Percentiles rank a stretch among this genome's conserved stretches.
Conservation (phyloP, 352 stramenopile species). For the Phytophthora citricola region DNA sequence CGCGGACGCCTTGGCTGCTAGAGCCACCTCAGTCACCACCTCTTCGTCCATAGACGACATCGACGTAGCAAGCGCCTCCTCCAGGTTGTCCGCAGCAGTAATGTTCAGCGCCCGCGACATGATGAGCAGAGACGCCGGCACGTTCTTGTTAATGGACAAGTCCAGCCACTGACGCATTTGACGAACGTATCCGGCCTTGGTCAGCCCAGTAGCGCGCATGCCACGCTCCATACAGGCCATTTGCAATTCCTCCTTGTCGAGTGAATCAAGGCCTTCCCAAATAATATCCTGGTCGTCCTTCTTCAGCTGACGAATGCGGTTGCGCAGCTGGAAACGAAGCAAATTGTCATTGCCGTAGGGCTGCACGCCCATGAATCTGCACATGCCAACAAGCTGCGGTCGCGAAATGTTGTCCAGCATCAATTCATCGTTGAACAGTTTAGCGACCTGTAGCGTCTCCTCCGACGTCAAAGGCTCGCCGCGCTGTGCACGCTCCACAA, state of each 20-base stretch:
- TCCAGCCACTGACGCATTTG: slow-evolving; percentile 98
- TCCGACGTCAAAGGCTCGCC: slow-evolving; percentile 79
- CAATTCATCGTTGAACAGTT: slow-evolving; percentile 97
- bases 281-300: slow-evolving; percentile 99
- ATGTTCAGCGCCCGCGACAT: slow-evolving; percentile 98
- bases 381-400: slow-evolving; percentile 97
- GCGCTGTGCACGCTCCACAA: slow-evolving; percentile 81
- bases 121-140: slow-evolving; percentile 98
- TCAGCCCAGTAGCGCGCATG: slow-evolving; percentile 97
- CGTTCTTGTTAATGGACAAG: slow-evolving; percentile 98
- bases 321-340: slow-evolving; percentile 95
- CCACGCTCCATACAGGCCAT: slow-evolving; percentile 97
- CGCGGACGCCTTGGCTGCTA: slow-evolving; percentile 73
- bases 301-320: slow-evolving; percentile 93
- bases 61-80: slow-evolving; percentile 86
- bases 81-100: slow-evolving; percentile 81
- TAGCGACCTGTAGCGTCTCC: slow-evolving; percentile 91
- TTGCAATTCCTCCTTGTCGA: slow-evolving; percentile 98
- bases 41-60: slow-evolving; percentile 91
- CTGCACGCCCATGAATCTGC: slow-evolving; percentile 97
- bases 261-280: slow-evolving; percentile 97
- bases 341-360: slow-evolving; percentile 97
- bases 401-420: slow-evolving; percentile 98
- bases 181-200: slow-evolving; percentile 95
- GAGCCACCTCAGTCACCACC: slow-evolving; percentile 86